Conservation (phyloP, 352 stramenopile genomes). For the Thalassiosira ordinaria region DNA sequence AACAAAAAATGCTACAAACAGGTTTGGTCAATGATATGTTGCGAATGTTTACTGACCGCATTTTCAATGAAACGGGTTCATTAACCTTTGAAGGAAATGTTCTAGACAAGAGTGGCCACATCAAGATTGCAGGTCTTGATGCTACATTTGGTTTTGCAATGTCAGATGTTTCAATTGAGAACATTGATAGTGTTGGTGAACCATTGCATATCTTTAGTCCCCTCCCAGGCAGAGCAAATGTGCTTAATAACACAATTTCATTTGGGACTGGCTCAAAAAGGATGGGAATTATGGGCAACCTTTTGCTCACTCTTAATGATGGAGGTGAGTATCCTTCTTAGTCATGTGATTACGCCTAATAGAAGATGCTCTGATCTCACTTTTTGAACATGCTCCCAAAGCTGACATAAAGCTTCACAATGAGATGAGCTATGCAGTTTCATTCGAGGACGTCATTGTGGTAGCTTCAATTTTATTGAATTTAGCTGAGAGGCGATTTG, state of each 20-base stretch:
- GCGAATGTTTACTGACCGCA: constrained; percentile 27
- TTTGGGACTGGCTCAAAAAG: constrained; percentile 45
- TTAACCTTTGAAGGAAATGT: constrained; percentile 27
- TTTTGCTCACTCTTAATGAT: constrained; percentile 45
- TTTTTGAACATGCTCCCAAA: constrained; percentile 2
- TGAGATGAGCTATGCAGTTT: constrained; percentile 30
- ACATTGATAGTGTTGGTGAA: constrained; percentile 58
- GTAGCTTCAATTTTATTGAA: constrained; percentile 30
- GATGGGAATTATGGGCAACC: constrained; percentile 11
- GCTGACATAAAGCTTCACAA: constrained; percentile 51
- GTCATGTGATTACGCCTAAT: too few relatives aligned
- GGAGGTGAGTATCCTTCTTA: constrained; percentile 25
- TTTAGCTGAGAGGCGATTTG: constrained; percentile 42
- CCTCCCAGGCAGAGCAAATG: constrained; percentile 21
- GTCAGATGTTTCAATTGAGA: constrained; percentile 53
- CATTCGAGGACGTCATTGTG: constrained; percentile 34
- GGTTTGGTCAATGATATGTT: constrained; percentile 48
- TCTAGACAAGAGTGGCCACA: constrained; percentile 19
- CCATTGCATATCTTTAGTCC: constrained; percentile 43
- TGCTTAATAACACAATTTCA: constrained; percentile 43
- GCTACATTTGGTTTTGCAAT: constrained; percentile 33
- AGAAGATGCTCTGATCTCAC: too few relatives aligned
- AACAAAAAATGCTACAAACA: constrained; percentile 27
- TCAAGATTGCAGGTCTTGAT: constrained; percentile 44
- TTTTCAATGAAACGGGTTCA: constrained; percentile 38